Percentiles rank a stretch among this genome's conserved stretches.
Evolutionary conservation across 768 basidiomycete species (phyloP).

Genomic region (Paxillus rubicundulus): DNA sequence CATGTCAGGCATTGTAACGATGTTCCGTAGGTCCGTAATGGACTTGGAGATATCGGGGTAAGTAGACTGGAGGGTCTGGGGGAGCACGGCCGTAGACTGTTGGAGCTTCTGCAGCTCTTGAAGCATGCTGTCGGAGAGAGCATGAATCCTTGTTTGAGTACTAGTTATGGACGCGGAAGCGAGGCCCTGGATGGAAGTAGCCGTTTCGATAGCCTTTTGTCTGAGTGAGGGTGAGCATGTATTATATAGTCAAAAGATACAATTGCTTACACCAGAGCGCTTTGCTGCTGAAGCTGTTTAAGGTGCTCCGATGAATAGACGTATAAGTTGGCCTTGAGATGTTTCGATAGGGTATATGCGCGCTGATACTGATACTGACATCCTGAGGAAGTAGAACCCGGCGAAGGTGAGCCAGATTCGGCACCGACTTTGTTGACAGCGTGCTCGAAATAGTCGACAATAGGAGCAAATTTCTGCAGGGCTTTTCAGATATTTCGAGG

Average conservation of each 20-base stretch:
- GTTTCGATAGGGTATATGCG: slow-evolving; percentile 60
- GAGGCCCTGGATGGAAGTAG: slow-evolving; percentile 57
- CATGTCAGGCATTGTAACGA: slow-evolving; percentile 52
- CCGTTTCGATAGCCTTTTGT: slow-evolving; percentile 68
- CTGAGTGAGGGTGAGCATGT: slow-evolving; percentile 32
- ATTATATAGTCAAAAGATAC: not conserved
- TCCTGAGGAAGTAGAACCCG: slow-evolving; percentile 48
- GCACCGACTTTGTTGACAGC: slow-evolving; percentile 49
- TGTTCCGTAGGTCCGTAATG: slow-evolving; percentile 50
- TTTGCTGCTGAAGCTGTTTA: slow-evolving; percentile 67
- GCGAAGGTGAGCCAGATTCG: slow-evolving; percentile 45
- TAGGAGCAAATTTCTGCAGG: slow-evolving; percentile 62
- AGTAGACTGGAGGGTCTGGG: slow-evolving; percentile 56
- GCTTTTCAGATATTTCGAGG: slow-evolving; percentile 11
- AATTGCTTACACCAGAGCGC: slow-evolving; percentile 53
- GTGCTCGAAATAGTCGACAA: slow-evolving; percentile 68
- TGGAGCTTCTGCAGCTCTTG: slow-evolving; percentile 65
- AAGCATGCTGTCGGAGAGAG: slow-evolving; percentile 65
- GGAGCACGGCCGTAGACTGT: slow-evolving; percentile 54
- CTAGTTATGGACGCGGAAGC: slow-evolving; percentile 54
- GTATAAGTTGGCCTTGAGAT: slow-evolving; percentile 59
- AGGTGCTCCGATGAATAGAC: slow-evolving; percentile 70
- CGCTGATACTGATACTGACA: slow-evolving; percentile 79
- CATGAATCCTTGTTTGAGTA: slow-evolving; percentile 56
- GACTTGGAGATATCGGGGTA: slow-evolving; percentile 54